Base-by-base conservation (phyloP, 352 stramenopile species). In the Phytophthora capsici region DNA sequence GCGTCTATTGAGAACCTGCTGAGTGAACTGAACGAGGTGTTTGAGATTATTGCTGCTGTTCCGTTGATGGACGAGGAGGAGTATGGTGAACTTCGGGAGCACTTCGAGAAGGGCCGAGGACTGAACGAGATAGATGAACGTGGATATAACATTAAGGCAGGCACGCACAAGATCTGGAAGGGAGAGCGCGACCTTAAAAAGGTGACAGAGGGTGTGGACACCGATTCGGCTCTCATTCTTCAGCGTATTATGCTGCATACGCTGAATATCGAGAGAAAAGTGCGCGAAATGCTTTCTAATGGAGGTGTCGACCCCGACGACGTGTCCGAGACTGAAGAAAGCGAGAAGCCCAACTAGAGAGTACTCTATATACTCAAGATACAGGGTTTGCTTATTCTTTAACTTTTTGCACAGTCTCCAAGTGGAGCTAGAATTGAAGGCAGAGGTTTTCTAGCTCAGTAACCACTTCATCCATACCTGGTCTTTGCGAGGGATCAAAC, bases 161-260 rank as follows among this genome's bases (percentile, higher is more conserved):
- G 78, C 12, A 82, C 73, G 12, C 43, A 80, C 26, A 50, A 51
- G 50, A 93, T 93, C 44, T 93, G 81, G 81, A 62, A 86, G 50
- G 84, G 84, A 51, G 84, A 93, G 58, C 78, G 80, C 14, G 78
- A 93, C 51, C 41, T 89, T 38, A 77, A 78, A 19, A 67, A 70
- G 51, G 57, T 91, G 17, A 74, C 63, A 4, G 51, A 66, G 4
- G 80, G 80, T 26, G 57, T 88, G 13, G 80, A 90, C 61, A 68
- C 77, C 5, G 81, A 89, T 62, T 90, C 81, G 43, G 80, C 79
- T n/a, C 52, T 92, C 36, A 90, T 90, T 49, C 63, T 92, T 6
- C 84, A 92, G 66, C 81, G 81, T 13, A 92, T 92, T 34, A 63
- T 90, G 58, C 72, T 90, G 71, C 84, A 92, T 53, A 84, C 84